Conservation (phyloP, 805 yeast species). For the Saccharomycopsis schoenii region DNA sequence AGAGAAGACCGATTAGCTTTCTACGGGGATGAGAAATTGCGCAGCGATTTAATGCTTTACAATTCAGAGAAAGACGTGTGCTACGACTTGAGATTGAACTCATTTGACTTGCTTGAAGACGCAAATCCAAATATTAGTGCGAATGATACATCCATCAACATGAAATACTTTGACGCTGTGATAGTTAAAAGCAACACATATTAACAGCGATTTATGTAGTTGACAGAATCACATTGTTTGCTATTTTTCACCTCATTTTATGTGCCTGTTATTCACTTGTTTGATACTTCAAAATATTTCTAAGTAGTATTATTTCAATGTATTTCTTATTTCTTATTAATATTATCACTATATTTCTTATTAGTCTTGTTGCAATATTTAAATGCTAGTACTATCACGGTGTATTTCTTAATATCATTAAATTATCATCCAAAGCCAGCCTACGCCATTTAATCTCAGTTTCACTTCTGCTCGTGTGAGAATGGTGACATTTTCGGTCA, state of each 20-base stretch:
- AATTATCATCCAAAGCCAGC: no score
- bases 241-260: neutral
- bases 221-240: neutral
- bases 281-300: no score
- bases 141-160: slow-evolving; percentile 45
- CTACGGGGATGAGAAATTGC: slow-evolving; percentile 19
- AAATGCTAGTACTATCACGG: no score
- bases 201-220: neutral
- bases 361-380: no score
- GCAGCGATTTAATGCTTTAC: slow-evolving; percentile 22
- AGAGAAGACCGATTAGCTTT: slow-evolving; percentile 6
- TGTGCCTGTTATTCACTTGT: neutral
- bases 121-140: slow-evolving; percentile 35
- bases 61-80: slow-evolving; percentile 24
- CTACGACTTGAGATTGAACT: slow-evolving; percentile 32
- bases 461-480: neutral
- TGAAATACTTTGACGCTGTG: slow-evolving; percentile 45
- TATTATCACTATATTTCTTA: no score
- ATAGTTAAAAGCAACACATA: slow-evolving; percentile 33
- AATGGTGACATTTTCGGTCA: neutral
- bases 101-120: slow-evolving; percentile 53
- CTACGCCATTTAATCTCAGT: neutral
- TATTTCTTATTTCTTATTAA: no score
- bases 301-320: no score
- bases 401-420: no score